phyloP scores from a whole-genome alignment of 73 alveolate species.

The Blepharisma stoltei region DNA sequence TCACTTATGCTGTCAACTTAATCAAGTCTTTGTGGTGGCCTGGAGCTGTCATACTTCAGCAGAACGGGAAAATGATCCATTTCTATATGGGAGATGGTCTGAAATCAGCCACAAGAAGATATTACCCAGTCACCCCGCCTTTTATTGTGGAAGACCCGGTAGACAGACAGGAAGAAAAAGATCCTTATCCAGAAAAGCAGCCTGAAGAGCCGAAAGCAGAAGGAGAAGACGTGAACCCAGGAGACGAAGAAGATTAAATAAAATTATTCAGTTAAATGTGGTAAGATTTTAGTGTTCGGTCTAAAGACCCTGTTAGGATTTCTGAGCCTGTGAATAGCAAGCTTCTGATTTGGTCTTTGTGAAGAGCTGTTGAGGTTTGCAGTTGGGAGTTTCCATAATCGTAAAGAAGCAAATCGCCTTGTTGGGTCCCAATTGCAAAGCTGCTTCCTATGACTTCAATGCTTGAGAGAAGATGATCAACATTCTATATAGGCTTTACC shows the following conservation, averaged over 20 bases:
- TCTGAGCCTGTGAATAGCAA: not conserved
- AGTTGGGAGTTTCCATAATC: too few species aligned
- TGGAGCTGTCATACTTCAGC: conserved; percentile 84
- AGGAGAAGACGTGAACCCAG: conserved; percentile 37
- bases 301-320: conserved; percentile 1
- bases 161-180: conserved; percentile 74
- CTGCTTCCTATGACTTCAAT: too few species aligned
- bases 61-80: conserved; percentile 64
- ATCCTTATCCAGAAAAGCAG: conserved; percentile 58
- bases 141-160: conserved; percentile 62
- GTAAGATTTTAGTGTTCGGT: not conserved
- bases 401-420: too few species aligned
- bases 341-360: not conserved
- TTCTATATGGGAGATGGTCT: conserved; percentile 95
- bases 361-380: not conserved
- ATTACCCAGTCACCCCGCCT: conserved; percentile 76
- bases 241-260: not conserved
- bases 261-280: too few species aligned
- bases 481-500: too few species aligned
- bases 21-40: conserved; percentile 93
- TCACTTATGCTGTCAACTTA: conserved; percentile 71
- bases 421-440: too few species aligned
- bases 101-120: conserved; percentile 68
- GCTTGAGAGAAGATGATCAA: too few species aligned
- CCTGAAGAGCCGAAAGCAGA: conserved; percentile 49